phyloP scores from a whole-genome alignment of 148 eudicot genomes.

The Spergularia marina region DNA sequence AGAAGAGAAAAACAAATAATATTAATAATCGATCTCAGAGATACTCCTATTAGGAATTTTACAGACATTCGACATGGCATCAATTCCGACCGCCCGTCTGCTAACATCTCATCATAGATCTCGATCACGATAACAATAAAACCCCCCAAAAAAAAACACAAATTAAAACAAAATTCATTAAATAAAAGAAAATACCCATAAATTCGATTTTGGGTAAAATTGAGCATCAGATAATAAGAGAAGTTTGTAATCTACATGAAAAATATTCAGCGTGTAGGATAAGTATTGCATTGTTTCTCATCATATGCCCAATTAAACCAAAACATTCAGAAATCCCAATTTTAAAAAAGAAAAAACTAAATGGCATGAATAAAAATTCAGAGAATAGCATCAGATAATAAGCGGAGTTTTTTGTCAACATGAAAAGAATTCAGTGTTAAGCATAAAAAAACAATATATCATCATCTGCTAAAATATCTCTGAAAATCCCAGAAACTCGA shows the following conservation, averaged over 20 bases:
- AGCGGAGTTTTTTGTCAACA: conserved; percentile 34
- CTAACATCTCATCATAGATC: conserved; percentile 24
- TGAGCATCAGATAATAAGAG: conserved; percentile 32
- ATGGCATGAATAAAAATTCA: neutral
- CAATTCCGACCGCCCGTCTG: conserved; percentile 38
- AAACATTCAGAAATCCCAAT: neutral
- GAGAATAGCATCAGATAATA: conserved; percentile 31
- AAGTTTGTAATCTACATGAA: conserved; percentile 24
- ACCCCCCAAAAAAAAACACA: neutral
- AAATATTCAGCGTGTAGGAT: conserved; percentile 28
- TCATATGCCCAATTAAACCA: conserved; percentile 12
- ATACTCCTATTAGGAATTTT: conserved; percentile 15
- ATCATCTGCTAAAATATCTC: conserved; percentile 18
- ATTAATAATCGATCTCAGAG: neutral
- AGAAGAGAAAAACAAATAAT: neutral
- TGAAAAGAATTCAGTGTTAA: conserved; percentile 22
- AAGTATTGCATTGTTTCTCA: conserved; percentile 12
- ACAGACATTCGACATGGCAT: conserved; percentile 36
- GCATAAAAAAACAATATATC: conserved; percentile 17
- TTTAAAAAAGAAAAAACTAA: too few relatives aligned
- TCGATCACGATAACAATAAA: too few relatives aligned
- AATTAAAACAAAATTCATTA: neutral
- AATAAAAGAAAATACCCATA: neutral
- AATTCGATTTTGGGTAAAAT: neutral
- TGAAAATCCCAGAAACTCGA: neutral